Base-by-base conservation (phyloP, 163 green algal species). In the Volvox carteri region DNA sequence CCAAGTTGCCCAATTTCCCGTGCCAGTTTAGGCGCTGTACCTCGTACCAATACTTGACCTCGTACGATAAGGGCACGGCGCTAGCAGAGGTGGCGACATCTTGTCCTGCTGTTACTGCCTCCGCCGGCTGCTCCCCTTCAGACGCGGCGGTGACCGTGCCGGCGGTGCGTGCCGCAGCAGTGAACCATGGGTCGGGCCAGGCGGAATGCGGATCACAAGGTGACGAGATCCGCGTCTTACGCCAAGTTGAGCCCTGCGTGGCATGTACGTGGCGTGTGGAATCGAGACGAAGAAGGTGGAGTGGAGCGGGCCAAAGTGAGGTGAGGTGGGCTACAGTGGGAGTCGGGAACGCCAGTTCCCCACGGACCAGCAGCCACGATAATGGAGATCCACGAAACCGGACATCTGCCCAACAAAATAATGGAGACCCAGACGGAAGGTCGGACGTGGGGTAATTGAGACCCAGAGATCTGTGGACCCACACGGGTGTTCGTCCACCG, bases 1-100 rank as follows among this genome's bases (percentile, higher is more conserved):
- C 87, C 54, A 94, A 85, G 81, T 95, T 95, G 70, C 93, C 93
- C 25, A 95, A 81, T 72, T 91, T 91, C 81, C 86, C 87, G 74
- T 92, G 87, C 93, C 93, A 95, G 42, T 91, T 85, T 25, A 87
- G 78, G 62, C 92, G 92, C 76, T 92, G 91, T 35, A 95, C 90
- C 70, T 95, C 93, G 83, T 91, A 91, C 89, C 89, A 92, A 85
- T 92, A 92, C 68, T 92, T 92, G 68, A 88, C 83, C 9, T 88
- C 83, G 68, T 88, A 75, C 35, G 37, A 67, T 16, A 19, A 18
- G 1, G n/a, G n/a, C n/a, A n/a, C n/a, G n/a, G n/a, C n/a, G n/a
- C n/a, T n/a, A n/a, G n/a, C n/a, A n/a, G n/a, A n/a, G 62, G 6
- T n/a, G 21, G 21, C 12, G 54, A 18, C 0, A n/a, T n/a, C n/a